Percentiles rank a stretch among this genome's conserved stretches.
phyloP scores from a whole-genome alignment of 192 early-diverging fungal species.

The Coemansia aciculifera region DNA sequence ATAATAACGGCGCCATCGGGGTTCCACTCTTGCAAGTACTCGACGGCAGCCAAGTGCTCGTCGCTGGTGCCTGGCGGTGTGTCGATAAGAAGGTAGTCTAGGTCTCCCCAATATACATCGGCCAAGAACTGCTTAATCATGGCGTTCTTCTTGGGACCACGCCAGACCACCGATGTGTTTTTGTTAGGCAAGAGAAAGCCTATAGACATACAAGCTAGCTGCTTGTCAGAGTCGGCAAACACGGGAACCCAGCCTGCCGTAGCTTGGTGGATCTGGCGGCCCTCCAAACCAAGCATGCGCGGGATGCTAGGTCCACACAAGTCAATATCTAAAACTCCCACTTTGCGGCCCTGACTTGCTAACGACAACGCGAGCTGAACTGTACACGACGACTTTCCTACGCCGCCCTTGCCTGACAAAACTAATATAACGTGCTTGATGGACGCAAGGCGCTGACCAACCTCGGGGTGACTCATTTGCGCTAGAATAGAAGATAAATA shows the following conservation, averaged over 20 bases:
- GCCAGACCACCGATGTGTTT: slow-evolving; percentile 96
- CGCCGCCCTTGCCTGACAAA: slow-evolving; percentile 97
- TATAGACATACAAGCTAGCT: slow-evolving; percentile 91
- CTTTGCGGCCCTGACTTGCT: slow-evolving; percentile 62
- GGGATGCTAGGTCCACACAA: slow-evolving; percentile 97
- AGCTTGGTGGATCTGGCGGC: slow-evolving; percentile 85
- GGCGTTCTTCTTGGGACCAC: slow-evolving; percentile 98
- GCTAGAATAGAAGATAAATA: neutral
- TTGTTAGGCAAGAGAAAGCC: slow-evolving; percentile 88
- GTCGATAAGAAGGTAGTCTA: slow-evolving; percentile 94
- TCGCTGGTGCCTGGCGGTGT: slow-evolving; percentile 98
- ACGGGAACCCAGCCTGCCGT: slow-evolving; percentile 87
- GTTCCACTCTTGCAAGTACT: slow-evolving; percentile 80
- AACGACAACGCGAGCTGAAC: slow-evolving; percentile 80
- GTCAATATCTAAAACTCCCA: slow-evolving; percentile 95
- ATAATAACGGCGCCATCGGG: slow-evolving; percentile 90
- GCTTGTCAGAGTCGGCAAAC: slow-evolving; percentile 66
- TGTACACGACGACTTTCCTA: slow-evolving; percentile 93
- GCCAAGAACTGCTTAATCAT: slow-evolving; percentile 97
- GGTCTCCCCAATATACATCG: slow-evolving; percentile 95
- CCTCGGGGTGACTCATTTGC: slow-evolving; percentile 41
- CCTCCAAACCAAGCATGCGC: slow-evolving; percentile 91
- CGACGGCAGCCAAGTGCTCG: slow-evolving; percentile 92
- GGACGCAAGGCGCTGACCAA: slow-evolving; percentile 44
- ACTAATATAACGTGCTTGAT: slow-evolving; percentile 92